phyloP scores from a whole-genome alignment of 768 basidiomycete species.

The Russula lepida region DNA sequence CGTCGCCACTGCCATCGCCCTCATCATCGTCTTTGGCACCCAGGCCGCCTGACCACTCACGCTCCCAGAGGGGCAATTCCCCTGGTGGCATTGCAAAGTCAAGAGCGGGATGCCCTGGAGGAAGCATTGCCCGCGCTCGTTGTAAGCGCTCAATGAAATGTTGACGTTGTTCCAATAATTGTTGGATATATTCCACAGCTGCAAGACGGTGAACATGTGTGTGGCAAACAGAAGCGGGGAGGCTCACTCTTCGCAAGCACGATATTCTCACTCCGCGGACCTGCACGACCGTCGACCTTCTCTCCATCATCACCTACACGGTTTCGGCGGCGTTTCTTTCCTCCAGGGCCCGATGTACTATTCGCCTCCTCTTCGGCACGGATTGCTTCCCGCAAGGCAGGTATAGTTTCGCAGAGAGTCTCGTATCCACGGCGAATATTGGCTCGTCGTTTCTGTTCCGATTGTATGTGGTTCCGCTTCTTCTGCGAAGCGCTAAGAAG shows the following conservation, averaged over 20 bases:
- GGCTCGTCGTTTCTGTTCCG: slow-evolving; percentile 88
- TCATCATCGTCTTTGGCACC: slow-evolving; percentile 22
- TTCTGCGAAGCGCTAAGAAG: slow-evolving; percentile 80
- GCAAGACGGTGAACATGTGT: slow-evolving; percentile 4
- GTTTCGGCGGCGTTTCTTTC: slow-evolving; percentile 24
- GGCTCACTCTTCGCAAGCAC: slow-evolving; percentile 81
- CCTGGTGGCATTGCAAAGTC: slow-evolving; percentile 23
- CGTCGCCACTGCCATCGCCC: slow-evolving; percentile 18
- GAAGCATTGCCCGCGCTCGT: slow-evolving; percentile 47
- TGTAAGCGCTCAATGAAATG: slow-evolving; percentile 51
- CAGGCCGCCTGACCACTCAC: slow-evolving; percentile 75
- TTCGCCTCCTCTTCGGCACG: slow-evolving; percentile 58
- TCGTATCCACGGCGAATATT: slow-evolving; percentile 89
- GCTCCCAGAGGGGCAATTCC: slow-evolving; percentile 59
- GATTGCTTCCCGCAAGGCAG: slow-evolving; percentile 74
- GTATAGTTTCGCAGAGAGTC: slow-evolving; percentile 75
- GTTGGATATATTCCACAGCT: slow-evolving; percentile 84
- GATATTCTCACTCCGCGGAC: slow-evolving; percentile 85
- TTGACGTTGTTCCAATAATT: slow-evolving; percentile 52
- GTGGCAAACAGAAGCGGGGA: slow-evolving; percentile 14
- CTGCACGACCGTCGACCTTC: slow-evolving; percentile 74
- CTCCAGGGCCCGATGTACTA: slow-evolving; percentile 32
- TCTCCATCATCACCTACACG: slow-evolving; percentile 42
- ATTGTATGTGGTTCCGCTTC: slow-evolving; percentile 89
- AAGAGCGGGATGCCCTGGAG: slow-evolving; percentile 53